Conservation (phyloP, 495 filamentous ascomycete species). For the Elasticomyces elasticus region DNA sequence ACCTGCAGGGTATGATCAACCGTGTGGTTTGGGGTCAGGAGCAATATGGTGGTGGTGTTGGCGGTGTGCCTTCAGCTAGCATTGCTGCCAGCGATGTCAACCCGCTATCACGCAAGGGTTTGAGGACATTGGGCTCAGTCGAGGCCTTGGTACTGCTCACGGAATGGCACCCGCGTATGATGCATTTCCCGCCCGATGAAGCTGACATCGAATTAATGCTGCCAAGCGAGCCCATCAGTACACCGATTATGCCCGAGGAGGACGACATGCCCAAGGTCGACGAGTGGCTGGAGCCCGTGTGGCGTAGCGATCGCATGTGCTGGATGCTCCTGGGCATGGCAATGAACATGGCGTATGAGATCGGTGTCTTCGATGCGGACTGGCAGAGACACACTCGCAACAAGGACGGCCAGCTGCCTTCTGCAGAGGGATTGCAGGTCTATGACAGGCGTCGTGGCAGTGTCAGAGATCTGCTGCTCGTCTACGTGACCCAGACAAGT, state of each 20-base stretch:
- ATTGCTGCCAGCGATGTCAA: constrained; percentile 29
- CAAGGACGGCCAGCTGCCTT: constrained; percentile 25
- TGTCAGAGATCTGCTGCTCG: constrained; percentile 72
- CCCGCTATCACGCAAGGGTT: constrained; percentile 48
- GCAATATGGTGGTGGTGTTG: constrained; percentile 78
- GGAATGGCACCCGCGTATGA: constrained; percentile 90
- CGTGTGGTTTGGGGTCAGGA: constrained; percentile 92
- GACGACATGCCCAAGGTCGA: constrained; percentile 45
- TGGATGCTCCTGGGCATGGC: constrained; percentile 95
- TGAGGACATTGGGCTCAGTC: constrained; percentile 84
- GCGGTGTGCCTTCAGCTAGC: constrained; percentile 50
- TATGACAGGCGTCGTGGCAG: constrained; percentile 71
- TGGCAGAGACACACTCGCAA: constrained; percentile 48
- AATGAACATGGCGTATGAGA: constrained; percentile 79
- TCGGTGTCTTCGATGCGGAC: constrained; percentile 86
- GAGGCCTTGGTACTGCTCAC: constrained; percentile 88
- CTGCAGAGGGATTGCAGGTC: constrained; percentile 47
- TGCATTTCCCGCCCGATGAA: constrained; percentile 90
- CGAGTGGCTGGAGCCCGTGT: constrained; percentile 93
- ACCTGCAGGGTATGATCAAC: constrained; percentile 86
- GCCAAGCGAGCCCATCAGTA: constrained; percentile 21
- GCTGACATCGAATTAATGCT: constrained; percentile 53
- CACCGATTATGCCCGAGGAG: constrained; percentile 5
- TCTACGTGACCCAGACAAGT: constrained; percentile 84
- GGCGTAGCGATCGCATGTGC: constrained; percentile 93